Evolutionary conservation across 2,329 filamentous ascomycete genomes (phyloP), one percentile per base, ranked within the genome.

Genomic region (Verticillium albo-atrum): DNA sequence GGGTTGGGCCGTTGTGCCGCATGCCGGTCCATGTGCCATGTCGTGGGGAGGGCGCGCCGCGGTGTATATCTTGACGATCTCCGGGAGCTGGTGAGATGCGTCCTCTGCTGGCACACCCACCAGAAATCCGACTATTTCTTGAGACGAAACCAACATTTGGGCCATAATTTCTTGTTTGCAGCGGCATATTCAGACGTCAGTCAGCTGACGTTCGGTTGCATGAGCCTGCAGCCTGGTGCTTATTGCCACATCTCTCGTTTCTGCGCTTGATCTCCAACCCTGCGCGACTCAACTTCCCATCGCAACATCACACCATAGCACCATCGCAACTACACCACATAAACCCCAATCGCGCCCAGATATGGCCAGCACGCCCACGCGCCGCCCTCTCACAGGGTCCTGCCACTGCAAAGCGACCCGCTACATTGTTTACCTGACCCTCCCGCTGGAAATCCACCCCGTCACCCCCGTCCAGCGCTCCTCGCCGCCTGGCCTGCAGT

Each of bases 351-450:
- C 25, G 23, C 5, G 3, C 25, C 62, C 61, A 30, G 5, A 55
- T 10, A 69, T 67, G 1, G 65, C 51, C n/a, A 12, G 9, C 25
- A 26, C 54, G 35, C 55, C 66, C 27, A 60, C 58, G 1, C 67
- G 68, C 23, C 63, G 63, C 10, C 63, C 68, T 3, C 71, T 66
- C 58, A 70, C 63, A 3, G 79, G 79, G 37, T 81, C 77, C 17
- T 82, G 79, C 66, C 79, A 80, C 64, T 82, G 79, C 66, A 77
- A 77, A 54, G 59, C 66, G 25, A 74, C 73, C 17, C 69, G 71
- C 59, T 82, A 81, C 64, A 68, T 79, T 53, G 64, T 75, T 60
- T 75, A 73, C 55, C 69, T 82, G 54, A 75, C 71, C 4, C 70
- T 82, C 5, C 55, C 37, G 42, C 23, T 57, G 1, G n/a, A 17